A percentile compares a stretch with the other conserved stretches of the same genome.
Conservation (phyloP, 768 basidiomycete species). For the Rhodosporidiobolus sp. region DNA sequence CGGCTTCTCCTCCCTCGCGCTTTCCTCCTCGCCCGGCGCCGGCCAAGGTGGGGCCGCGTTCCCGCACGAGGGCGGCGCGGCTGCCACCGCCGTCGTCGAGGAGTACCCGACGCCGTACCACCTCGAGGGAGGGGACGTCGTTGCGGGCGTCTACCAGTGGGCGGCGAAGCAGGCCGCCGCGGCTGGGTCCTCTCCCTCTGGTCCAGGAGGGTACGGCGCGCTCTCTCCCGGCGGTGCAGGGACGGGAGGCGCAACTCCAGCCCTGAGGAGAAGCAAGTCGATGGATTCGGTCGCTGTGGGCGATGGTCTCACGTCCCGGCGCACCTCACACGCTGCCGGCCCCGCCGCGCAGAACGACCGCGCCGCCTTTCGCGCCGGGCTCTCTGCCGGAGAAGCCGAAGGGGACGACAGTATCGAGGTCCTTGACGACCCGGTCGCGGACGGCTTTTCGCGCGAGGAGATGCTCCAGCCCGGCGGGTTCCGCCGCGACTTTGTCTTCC, state of each 20-base stretch:
- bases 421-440: not conserved
- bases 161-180: slow-evolving; percentile 9
- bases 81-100: slow-evolving; percentile 6
- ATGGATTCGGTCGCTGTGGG: not conserved
- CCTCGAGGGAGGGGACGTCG: slow-evolving; percentile 32
- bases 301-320: not conserved
- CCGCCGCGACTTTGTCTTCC: slow-evolving; percentile 37
- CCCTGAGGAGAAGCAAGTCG: slow-evolving; percentile 1
- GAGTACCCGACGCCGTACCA: slow-evolving; percentile 41
- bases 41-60: not conserved
- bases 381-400: not conserved
- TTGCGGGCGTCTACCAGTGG: slow-evolving; percentile 37
- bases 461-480: slow-evolving; percentile 41
- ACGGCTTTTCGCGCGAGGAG: slow-evolving; percentile 23
- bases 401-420: slow-evolving; percentile 10
- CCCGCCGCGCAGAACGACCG: slow-evolving; percentile 7
- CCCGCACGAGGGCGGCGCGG: not conserved
- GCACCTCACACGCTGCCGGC: not conserved
- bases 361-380: slow-evolving; percentile 13
- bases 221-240: not conserved
- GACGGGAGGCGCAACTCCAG: not conserved
- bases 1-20: slow-evolving; percentile 17
- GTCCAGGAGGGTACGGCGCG: not conserved
- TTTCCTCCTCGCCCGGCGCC: not conserved
- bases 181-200: not conserved